phyloP scores from a whole-genome alignment of 2,329 filamentous ascomycete genomes.

The Ophiostoma sp. region DNA sequence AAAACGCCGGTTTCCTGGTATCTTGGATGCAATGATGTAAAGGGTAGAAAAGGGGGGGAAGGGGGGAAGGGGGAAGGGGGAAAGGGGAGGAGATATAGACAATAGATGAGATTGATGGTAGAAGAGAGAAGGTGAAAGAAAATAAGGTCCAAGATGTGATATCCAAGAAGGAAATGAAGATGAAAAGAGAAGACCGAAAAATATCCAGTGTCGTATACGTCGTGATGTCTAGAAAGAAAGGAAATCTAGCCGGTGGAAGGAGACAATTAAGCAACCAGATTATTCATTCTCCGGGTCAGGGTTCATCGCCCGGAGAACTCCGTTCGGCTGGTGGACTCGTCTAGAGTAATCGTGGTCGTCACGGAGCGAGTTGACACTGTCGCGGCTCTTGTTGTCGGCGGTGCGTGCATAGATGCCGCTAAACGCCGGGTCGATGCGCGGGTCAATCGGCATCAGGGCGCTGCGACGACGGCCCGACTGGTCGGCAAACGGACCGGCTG shows the following conservation, averaged over 20 bases:
- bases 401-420: constrained; percentile 50
- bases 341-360: constrained; percentile 63
- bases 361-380: constrained; percentile 58
- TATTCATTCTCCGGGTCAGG: constrained; percentile 45
- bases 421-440: constrained; percentile 57
- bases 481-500: constrained; percentile 28
- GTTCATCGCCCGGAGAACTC: constrained; percentile 58
- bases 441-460: constrained; percentile 54
- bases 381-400: constrained; percentile 50
- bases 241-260: background rate
- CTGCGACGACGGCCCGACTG: constrained; percentile 42
- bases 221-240: background rate
- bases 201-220: constrained; percentile 5
- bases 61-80: constrained; percentile 17
- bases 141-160: constrained; percentile 1
- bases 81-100: constrained; percentile 25
- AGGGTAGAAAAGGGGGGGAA: constrained; percentile 16
- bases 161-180: constrained; percentile 7
- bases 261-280: background rate
- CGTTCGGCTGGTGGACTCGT: constrained; percentile 46
- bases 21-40: constrained; percentile 37
- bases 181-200: background rate
- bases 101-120: background rate
- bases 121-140: constrained; percentile 15
- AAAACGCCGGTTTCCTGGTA: constrained; percentile 42